Evolutionary conservation across 768 basidiomycete genomes (phyloP), one percentile per base, ranked within the genome.

Genomic region (Psilocybe subaeruginosa): DNA sequence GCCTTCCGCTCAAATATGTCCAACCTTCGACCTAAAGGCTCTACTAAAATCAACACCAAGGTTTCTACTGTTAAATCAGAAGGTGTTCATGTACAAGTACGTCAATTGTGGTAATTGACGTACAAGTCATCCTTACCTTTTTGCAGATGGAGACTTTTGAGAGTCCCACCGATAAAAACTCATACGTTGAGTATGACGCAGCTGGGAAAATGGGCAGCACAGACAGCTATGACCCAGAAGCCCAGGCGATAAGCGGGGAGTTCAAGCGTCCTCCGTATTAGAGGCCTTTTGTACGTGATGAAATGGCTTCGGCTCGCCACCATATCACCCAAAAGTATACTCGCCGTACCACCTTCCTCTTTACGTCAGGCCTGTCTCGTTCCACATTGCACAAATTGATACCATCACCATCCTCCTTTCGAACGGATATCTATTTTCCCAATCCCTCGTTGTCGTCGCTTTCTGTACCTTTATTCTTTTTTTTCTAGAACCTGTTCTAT

Each of bases 121-220:
- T 29, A 41, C 52, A 30, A 33, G 62, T 29, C 39, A 49, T 29
- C 35, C 47, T 60, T 64, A 58, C 41, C 41, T 8, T 46, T 50
- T 50, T 63, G 19, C 62, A 90, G 88, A 90, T 90, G 89, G 81
- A 87, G 60, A 86, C 86, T 12, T 87, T 88, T 58, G 80, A 83
- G 64, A 78, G 77, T 60, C 80, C 77, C 12, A 68, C 76, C 4
- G 80, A 79, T 45, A 80, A 76, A 54, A 74, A 41, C 31, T 60
- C 77, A 0, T 81, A 77, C 52, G 58, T 77, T 33, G 82, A 81
- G 54, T 90, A 87, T 66, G 87, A 89, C 64, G 83, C 80, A 0
- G 67, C 80, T n/a, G 88, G 88, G 41, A 79, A 81, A 35, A 61
- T 80, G n/a, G 68, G 78, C 35, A 80, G 78, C 61, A 65, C 68